A percentile compares a stretch with the other conserved stretches of the same genome.
These are phyloP conservation scores for Leucogyrophana mollusca DNA, from an alignment of 768 basidiomycete genomes.

Conservation along the genomic window DNA sequence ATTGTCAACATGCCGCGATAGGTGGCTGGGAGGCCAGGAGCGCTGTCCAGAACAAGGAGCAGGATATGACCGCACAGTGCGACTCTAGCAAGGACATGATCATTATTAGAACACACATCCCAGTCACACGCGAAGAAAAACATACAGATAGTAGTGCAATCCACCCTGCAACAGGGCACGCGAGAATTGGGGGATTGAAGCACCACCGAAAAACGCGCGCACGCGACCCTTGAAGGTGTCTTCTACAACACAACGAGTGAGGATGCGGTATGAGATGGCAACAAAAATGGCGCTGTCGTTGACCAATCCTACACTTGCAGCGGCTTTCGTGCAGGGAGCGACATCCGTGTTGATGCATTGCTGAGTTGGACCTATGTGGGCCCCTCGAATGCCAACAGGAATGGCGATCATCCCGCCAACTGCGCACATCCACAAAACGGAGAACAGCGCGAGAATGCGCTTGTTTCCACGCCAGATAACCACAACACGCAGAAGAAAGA, in stretches of 20 bases:
- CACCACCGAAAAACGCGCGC: slow-evolving; percentile 18
- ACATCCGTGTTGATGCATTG: slow-evolving; percentile 22
- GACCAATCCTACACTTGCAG: slow-evolving; percentile 18
- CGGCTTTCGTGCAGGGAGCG: slow-evolving; percentile 12
- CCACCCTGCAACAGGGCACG: slow-evolving; percentile 26
- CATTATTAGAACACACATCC: slow-evolving; percentile 13
- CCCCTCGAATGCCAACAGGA: slow-evolving; percentile 19
- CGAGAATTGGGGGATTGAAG: slow-evolving; percentile 25
- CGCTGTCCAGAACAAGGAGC: slow-evolving; percentile 14
- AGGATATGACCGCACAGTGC: slow-evolving; percentile 26
- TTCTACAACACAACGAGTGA: slow-evolving; percentile 5
- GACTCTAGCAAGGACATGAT: slow-evolving; percentile 17
- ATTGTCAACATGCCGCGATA: slow-evolving; percentile 27
- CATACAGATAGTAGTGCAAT: slow-evolving; percentile 33
- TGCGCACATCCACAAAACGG: slow-evolving; percentile 28
- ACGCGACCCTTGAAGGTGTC: slow-evolving; percentile 8
- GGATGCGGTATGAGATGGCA: slow-evolving; percentile 29
- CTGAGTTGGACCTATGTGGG: slow-evolving; percentile 19
- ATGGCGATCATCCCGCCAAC: slow-evolving; percentile 24
- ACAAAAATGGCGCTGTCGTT: slow-evolving; percentile 31
- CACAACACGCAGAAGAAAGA: slow-evolving; percentile 28
- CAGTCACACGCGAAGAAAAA: slow-evolving; percentile 2
- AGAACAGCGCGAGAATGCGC: slow-evolving; percentile 22
- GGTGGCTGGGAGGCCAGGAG: slow-evolving; percentile 15
- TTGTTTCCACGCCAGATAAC: slow-evolving; percentile 23